These are phyloP conservation scores for Psidium friedrichsthalianum DNA, from an alignment of 345 rosid species.

Conservation along the genomic window DNA sequence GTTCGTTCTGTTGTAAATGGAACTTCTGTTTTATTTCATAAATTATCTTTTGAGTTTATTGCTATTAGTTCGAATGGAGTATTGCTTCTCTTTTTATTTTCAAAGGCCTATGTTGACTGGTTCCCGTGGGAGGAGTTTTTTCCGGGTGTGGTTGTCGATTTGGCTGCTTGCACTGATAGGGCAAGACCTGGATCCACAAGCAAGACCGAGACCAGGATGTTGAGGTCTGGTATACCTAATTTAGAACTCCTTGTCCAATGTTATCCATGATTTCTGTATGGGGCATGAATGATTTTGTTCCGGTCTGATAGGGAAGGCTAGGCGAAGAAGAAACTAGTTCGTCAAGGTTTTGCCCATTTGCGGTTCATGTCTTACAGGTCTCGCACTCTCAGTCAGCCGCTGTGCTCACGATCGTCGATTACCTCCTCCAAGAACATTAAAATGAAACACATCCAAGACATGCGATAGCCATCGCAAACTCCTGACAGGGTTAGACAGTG, in stretches of 20 bases:
- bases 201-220: neutral
- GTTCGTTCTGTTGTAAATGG: neutral
- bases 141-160: neutral
- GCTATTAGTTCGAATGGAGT: neutral
- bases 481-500: neutral
- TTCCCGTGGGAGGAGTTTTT: neutral
- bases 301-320: neutral
- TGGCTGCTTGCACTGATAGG: neutral
- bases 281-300: neutral
- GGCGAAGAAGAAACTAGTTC: neutral
- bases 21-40: neutral
- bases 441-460: neutral
- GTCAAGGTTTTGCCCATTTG: neutral
- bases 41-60: neutral
- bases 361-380: neutral
- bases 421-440: neutral
- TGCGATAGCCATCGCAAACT: neutral
- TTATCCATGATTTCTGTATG: neutral
- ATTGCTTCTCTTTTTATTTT: neutral
- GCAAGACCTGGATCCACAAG: neutral
- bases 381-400: neutral
- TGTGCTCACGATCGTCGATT: neutral
- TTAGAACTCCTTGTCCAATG: neutral
- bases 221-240: neutral
- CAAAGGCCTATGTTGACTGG: neutral